Evolutionary conservation across 2,329 filamentous ascomycete species (phyloP), one percentile per base, ranked within the genome.

Genomic region (Venturia effusa): DNA sequence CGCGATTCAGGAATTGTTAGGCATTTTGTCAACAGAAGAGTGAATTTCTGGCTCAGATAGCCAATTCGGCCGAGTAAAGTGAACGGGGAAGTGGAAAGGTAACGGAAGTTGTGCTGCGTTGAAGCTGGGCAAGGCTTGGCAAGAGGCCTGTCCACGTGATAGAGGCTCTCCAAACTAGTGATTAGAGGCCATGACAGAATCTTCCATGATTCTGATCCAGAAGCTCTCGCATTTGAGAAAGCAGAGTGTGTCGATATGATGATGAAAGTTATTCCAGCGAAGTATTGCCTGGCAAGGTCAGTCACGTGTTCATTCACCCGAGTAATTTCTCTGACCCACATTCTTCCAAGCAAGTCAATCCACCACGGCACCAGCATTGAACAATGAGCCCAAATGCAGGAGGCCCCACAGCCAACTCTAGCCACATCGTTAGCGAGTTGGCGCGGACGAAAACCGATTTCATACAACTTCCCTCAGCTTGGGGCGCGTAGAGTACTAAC

Each of bases 1-100:
- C 55, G 64, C 64, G 57, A 64, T 45, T 62, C 62, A 64, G 59
- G 62, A 59, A 59, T 59, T 59, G 27, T 34, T 17, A 19, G 55
- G 55, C 55, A 59, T 13, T 37, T 37, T 8, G 13, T 59, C 27
- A 59, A 34, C 27, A 37, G 30, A 37, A 59, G 55, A 59, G 27
- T 13, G 37, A 59, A 19, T 17, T 59, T 19, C 27, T n/a, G 27
- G 55, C 30, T 22, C 17, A 59, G 55, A 37, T 30, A 59, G 55
- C 55, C 27, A 37, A 37, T 24, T 59, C 55, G 17, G 27, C 17
- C 55, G 55, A 30, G 27, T 34, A 15, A 59, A 30, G 19, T 59
- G 27, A 37, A 59, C 5, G 27, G 55, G 55, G 30, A 59, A 37
- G 27, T 59, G 13, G 7, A 19, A 59, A 59, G 55, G 19, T 45